Evolutionary conservation across 2,329 filamentous ascomycete genomes (phyloP).

Genomic region (Cadophora gregata): DNA sequence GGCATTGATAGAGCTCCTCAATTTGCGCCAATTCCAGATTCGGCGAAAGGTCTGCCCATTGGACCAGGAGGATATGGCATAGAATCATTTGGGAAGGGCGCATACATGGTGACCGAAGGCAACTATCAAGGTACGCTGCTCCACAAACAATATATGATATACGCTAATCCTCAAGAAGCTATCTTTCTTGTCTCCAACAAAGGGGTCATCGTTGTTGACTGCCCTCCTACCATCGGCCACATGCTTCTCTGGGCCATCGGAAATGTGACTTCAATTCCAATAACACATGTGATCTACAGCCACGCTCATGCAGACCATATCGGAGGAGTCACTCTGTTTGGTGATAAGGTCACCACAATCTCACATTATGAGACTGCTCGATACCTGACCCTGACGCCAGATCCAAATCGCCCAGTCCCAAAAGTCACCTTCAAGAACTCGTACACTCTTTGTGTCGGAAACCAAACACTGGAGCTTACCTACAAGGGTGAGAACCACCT

Average conservation of each 20-base stretch:
- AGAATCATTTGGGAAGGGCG: conserved; percentile 35
- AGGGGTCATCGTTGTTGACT: conserved; percentile 41
- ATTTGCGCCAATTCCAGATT: conserved; percentile 23
- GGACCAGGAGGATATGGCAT: conserved; percentile 29
- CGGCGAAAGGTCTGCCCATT: conserved; percentile 16
- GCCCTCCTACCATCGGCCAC: conserved; percentile 39
- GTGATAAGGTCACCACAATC: conserved; percentile 31
- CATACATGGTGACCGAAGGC: conserved; percentile 40
- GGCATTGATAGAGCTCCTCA: conserved; percentile 20
- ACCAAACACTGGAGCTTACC: conserved; percentile 40
- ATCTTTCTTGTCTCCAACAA: conserved; percentile 37
- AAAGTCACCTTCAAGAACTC: conserved; percentile 32
- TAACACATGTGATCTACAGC: conserved; percentile 40
- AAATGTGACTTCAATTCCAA: conserved; percentile 36
- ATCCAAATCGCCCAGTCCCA: conserved; percentile 37
- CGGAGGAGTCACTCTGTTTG: conserved; percentile 34
- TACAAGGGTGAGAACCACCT: conserved; percentile 41
- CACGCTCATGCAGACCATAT: conserved; percentile 41
- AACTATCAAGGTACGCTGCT: conserved; percentile 31
- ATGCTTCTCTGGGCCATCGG: conserved; percentile 38
- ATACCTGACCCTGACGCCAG: conserved; percentile 28
- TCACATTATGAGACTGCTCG: conserved; percentile 35
- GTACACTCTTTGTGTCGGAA: conserved; percentile 34
- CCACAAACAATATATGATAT: background rate
- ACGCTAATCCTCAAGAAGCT: conserved; percentile 11